Evolutionary conservation across 108 stramenopile genomes (phyloP), one percentile per base, ranked within the genome.

Genomic region (Skeletonema tropicum): DNA sequence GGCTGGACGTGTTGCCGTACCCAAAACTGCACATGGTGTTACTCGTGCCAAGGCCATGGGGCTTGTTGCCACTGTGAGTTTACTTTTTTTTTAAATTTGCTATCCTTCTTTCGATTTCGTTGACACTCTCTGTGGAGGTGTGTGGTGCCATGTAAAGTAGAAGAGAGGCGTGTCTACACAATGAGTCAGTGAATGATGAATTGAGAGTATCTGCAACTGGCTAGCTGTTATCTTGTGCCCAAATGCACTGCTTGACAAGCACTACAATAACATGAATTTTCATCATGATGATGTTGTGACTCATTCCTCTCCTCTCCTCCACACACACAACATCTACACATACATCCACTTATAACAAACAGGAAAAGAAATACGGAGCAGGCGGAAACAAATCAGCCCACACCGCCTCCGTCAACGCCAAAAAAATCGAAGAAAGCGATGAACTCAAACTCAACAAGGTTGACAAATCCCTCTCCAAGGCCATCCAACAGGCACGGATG

Each of bases 401-500:
- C 80, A 84, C 85, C 26, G 76, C 68, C 3, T 68, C 81, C 3
- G 82, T 96, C 82, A 90, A 91, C 66, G 91, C 94, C 23, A 86
- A 87, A 33, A 97, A 96, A 74, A 83, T 97, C 59, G 98, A 98
- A 65, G 97, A 98, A 66, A 87, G 93, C 15, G 96, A 96, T n/a
- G 96, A 97, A 63, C 84, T 94, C 15, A 94, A 92, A 35, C 90
- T 93, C 64, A 87, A 82, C 57, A 96, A 90, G 69, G 95, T 97
- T 7, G 97, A 97, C 83, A 95, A 88, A 73, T 66, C 76, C 13
- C 84, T 98, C 29, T 83, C 85, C 30, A 94, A 98, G 80, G 97
- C 97, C 0, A 97, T 99, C 57, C 89, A 90, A 89, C 96, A 99
- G 72, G 98, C 97, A 10, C 91, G 98, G 2, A 97, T 87, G 62